phyloP scores from a whole-genome alignment of 768 basidiomycete species.

The Saitozyma sp. region DNA sequence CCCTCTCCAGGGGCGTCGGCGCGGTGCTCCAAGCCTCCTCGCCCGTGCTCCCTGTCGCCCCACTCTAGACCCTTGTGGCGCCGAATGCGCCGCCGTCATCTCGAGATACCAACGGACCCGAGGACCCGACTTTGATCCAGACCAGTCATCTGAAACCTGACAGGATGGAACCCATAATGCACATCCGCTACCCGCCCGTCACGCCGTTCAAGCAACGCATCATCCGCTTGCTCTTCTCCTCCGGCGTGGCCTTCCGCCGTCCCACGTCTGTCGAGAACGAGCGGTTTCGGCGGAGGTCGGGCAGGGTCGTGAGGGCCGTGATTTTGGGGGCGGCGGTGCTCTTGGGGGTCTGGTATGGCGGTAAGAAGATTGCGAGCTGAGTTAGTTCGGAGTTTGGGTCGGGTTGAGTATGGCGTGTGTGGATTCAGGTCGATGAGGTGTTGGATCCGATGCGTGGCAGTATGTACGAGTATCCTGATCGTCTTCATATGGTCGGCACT shows the following conservation, averaged over 20 bases:
- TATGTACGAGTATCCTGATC: too few relatives aligned
- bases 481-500: too few relatives aligned
- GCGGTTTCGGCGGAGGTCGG: neutral
- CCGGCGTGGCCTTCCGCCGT: neutral
- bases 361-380: too few relatives aligned
- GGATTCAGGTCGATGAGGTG: too few relatives aligned
- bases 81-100: neutral
- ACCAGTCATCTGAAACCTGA: neutral
- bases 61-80: neutral
- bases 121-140: neutral
- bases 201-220: slow-evolving; percentile 7
- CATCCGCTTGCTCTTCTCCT: slow-evolving; percentile 14
- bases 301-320: neutral
- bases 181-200: slow-evolving; percentile 46
- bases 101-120: slow-evolving; percentile 10
- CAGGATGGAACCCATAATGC: slow-evolving; percentile 46
- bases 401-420: too few relatives aligned
- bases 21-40: slow-evolving; percentile 9
- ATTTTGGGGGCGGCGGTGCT: too few relatives aligned
- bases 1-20: neutral
- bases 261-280: slow-evolving; percentile 10
- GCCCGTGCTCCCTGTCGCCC: neutral
- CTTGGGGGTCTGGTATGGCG: too few relatives aligned
- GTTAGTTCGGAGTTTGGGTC: too few relatives aligned
- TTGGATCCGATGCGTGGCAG: too few relatives aligned